Base-by-base conservation (phyloP, 345 rosid genomes). In the Ceriops tagal region DNA sequence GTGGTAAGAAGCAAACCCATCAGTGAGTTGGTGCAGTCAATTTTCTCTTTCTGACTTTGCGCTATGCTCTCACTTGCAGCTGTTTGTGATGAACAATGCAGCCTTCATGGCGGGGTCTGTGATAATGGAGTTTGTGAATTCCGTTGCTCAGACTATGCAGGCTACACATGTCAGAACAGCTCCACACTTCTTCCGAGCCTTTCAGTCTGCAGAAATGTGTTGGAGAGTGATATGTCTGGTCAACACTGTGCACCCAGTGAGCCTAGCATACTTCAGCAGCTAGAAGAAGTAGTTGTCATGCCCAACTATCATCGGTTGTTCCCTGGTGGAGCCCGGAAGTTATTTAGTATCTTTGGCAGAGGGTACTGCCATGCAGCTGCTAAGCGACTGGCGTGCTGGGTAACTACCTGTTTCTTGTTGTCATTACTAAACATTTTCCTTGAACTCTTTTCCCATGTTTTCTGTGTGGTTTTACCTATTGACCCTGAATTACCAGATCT, bases 81-180 rank as follows among this genome's bases (percentile, higher is more conserved):
- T 77, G 90, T 87, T 53, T 95, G 99, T 26, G 96, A 95, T 39
- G 99, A 95, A 71, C 99, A 95, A 63, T 95, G 99, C 83, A 95
- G 98, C 73, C 91, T 95, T 20, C 99, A 95, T 49, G 98, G 99
- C 32, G 99, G 99, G 65, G 99, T 95, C n/a, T 95, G 99, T 75
- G 99, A 95, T 70, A 89, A 95, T 56, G 99, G 99, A 52, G 96
- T 90, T 79, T 95, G 99, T 26, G 99, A 95, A 75, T 95, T 95
- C 67, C 93, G 98, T 35, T 95, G 99, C 92, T 95, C 99, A 15
- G 99, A 95, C 80, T 95, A 95, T 74, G 97, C 98, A 6, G 99
- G 99, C 66, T 95, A 95, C 73, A 85, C 92, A 34, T 96, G 99
- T 75, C 99, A 92, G 79, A 96, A 92, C 80, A 96, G 96, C 87